Base-by-base conservation (phyloP, 129 eudicot genomes). In the Flaveria ramosissima region DNA sequence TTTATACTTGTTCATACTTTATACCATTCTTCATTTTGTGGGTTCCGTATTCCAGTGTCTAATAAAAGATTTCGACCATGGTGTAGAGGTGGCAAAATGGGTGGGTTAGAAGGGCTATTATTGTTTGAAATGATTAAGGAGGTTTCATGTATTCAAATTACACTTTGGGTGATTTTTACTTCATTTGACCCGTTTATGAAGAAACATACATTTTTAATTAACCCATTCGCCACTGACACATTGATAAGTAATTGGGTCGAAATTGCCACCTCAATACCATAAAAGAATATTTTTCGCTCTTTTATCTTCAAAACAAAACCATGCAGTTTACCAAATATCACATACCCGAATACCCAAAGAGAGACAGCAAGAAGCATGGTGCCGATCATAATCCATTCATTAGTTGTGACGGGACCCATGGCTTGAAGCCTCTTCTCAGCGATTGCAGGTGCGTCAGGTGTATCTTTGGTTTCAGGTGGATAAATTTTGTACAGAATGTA, bases 281-380 rank as follows among this genome's bases (percentile, higher is more conserved):
- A 59, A 52, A n/a, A 52, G 14, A 20, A 23, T 61, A 26, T 61
- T 61, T n/a, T 61, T 61, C 42, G 0, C 14, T 61, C 19, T 12
- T 62, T 14, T 62, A 14, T 26, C 8, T 43, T 16, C 24, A 30
- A 21, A 36, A 36, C 41, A 36, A 36, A 36, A 5, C 7, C 41
- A 4, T 30, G 0, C 1, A 36, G 41, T 36, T 36, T 36, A 36
- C 41, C 41, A 36, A 36, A 36, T 36, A 36, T 36, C 13, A 45
- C 96, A 43, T 88, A 90, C 98, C 98, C 98, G 55, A 84, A 85
- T 20, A 92, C 85, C 98, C 98, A 92, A 73, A 92, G 76, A 53
- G 94, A 83, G 74, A 92, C 98, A 47, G 96, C 96, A 82, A 92
- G 92, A 88, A 90, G 84, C 98, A 92, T 92, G 60, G 98, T 92